Percentiles rank a stretch among this genome's conserved stretches.
Evolutionary conservation across 2,329 filamentous ascomycete species (phyloP).

Genomic region (Plenodomus biglobosus): DNA sequence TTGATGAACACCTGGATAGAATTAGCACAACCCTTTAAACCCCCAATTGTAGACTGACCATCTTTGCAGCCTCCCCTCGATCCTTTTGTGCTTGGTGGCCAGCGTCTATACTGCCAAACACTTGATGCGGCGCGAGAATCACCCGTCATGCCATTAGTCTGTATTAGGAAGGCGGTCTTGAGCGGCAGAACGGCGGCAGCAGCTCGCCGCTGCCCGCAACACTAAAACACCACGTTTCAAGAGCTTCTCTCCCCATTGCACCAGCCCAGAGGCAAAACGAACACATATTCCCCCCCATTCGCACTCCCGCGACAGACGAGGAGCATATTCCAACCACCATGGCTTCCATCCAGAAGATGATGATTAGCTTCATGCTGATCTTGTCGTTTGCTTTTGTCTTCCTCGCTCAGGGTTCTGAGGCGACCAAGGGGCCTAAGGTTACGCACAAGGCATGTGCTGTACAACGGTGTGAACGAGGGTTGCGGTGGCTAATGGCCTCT

Average conservation of each 20-base stretch:
- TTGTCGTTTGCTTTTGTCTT: slow-evolving; percentile 60
- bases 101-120: slow-evolving; percentile 5
- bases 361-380: slow-evolving; percentile 74
- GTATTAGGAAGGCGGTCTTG: slow-evolving; percentile 5
- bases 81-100: slow-evolving; percentile 5
- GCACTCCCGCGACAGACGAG: slow-evolving; percentile 11
- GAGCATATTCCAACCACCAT: slow-evolving; percentile 54
- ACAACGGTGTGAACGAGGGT: neutral
- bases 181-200: slow-evolving; percentile 7
- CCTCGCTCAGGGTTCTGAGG: slow-evolving; percentile 40
- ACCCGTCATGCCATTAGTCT: slow-evolving; percentile 4
- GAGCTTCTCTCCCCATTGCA: slow-evolving; percentile 8
- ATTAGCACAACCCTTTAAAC: slow-evolving; percentile 11
- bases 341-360: slow-evolving; percentile 71
- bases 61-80: slow-evolving; percentile 20
- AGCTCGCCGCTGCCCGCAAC: slow-evolving; percentile 17
- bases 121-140: neutral
- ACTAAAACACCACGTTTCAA: slow-evolving; percentile 41
- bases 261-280: slow-evolving; percentile 9
- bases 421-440: slow-evolving; percentile 79
- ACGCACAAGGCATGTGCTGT: slow-evolving; percentile 72
- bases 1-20: slow-evolving; percentile 73
- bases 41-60: slow-evolving; percentile 23
- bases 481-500: neutral
- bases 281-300: slow-evolving; percentile 29